Base-by-base conservation (phyloP, 371 early-diverging fungal genomes). In the Mucor circinelloides region DNA sequence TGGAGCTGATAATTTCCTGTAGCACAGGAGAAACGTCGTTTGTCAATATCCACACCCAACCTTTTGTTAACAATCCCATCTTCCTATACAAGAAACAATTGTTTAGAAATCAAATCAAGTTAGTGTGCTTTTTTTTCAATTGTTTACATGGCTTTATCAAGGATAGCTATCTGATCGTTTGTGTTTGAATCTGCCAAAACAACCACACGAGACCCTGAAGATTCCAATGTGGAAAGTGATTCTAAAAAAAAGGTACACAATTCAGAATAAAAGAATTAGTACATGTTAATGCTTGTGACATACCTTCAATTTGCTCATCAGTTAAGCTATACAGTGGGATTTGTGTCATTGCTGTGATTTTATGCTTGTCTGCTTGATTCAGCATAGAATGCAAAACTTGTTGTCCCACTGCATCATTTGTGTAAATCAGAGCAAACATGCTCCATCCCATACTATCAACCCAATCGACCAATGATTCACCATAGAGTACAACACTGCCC, bases 41-140 rank as follows among this genome's bases (percentile, higher is more conserved):
- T 31, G 78, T 73, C 8, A 78, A 30, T 50, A 81, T 76, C 81
- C 81, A 81, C 8, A 67, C 78, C 81, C 81, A 81, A 27, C 81
- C 81, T 60, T 78, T 60, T 12, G 60, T 60, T 31, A 81, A 32
- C 19, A 74, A 46, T 15, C 78, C 81, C 72, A 76, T 68, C 6
- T 71, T 34, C 44, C 78, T 81, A 66, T 13, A 50, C 4, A 46
- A 6, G n/a, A 46, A 32, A 30, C 34, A 31, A 55, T 27, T 7
- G 31, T 27, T 32, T 27, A 52, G 6, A 42, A 8, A 27, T 38
- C 34, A 40, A 40, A 30, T 44, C 28, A 19, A n/a, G 17, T 28
- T 19, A 27, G 59, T 13, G 4, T 23, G 8, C 38, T 25, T 58
- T 32, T 9, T 55, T 23, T 54, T 54, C 23, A 9, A 50, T 21